phyloP scores from a whole-genome alignment of 345 rosid species.

The Gossypium ekmanianum region DNA sequence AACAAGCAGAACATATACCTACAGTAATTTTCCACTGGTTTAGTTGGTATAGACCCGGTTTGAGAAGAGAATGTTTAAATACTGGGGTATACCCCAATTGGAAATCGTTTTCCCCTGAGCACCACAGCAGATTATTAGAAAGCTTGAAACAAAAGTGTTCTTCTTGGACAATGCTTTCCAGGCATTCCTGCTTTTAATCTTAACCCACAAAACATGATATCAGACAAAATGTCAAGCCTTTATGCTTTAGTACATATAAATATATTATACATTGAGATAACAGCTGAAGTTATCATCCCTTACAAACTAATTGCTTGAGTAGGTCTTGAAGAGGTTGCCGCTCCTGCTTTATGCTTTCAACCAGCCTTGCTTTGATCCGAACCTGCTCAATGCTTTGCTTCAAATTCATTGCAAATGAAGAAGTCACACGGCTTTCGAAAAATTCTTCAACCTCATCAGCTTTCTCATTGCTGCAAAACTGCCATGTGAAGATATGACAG shows the following conservation, averaged over 20 bases:
- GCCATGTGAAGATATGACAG: slow-evolving; percentile 7
- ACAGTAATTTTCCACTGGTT: no score
- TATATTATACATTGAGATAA: neutral
- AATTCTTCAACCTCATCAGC: slow-evolving; percentile 43
- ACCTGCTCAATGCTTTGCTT: slow-evolving; percentile 42
- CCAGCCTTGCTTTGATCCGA: slow-evolving; percentile 46
- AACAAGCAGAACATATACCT: no score
- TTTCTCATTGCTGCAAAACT: slow-evolving; percentile 41
- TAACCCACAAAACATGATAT: no score
- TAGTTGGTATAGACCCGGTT: no score
- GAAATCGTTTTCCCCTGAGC: no score
- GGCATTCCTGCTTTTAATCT: no score
- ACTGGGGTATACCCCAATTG: no score
- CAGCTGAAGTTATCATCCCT: neutral
- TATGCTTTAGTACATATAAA: neutral
- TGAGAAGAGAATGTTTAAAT: no score
- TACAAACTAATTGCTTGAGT: slow-evolving; percentile 25
- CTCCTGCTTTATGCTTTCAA: slow-evolving; percentile 37
- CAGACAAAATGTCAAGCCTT: neutral
- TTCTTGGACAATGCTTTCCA: no score
- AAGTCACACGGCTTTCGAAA: slow-evolving; percentile 15
- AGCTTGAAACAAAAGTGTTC: no score
- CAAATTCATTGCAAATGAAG: slow-evolving; percentile 33
- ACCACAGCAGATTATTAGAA: no score
- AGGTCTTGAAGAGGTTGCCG: slow-evolving; percentile 23